Percentiles rank a stretch among this genome's conserved stretches.
Evolutionary conservation across 805 yeast genomes (phyloP).

Genomic region (Wickerhamomyces subpelliculosus): DNA sequence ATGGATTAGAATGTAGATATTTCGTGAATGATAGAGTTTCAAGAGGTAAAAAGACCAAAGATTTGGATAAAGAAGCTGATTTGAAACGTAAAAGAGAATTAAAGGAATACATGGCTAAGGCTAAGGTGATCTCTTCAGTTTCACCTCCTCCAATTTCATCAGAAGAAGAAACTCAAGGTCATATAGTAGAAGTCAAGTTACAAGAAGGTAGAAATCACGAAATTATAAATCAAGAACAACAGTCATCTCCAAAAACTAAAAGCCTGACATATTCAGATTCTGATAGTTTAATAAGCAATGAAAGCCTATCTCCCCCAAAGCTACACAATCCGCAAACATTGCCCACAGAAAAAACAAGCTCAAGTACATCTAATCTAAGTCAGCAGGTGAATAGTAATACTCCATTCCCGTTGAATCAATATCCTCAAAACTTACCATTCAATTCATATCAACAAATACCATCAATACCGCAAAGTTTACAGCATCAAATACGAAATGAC

Average conservation of each 20-base stretch:
- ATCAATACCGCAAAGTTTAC: background rate
- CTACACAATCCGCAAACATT: conserved; percentile 17
- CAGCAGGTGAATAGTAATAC: too few relatives aligned
- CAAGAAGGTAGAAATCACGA: too few relatives aligned
- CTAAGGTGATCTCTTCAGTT: conserved; percentile 3
- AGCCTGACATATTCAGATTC: conserved; percentile 19
- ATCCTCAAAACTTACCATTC: too few relatives aligned
- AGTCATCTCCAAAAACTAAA: conserved; percentile 9
- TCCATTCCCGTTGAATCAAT: too few relatives aligned
- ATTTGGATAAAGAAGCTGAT: conserved; percentile 17
- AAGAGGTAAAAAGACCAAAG: conserved; percentile 22
- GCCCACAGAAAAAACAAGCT: background rate
- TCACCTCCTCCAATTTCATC: too few relatives aligned
- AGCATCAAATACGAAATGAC: background rate
- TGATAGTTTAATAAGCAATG: conserved; percentile 18
- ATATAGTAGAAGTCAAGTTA: too few relatives aligned
- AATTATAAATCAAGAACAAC: too few relatives aligned
- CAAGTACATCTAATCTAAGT: too few relatives aligned
- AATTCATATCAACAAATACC: background rate
- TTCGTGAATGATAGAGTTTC: conserved; percentile 50
- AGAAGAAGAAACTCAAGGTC: too few relatives aligned
- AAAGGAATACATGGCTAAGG: conserved; percentile 19
- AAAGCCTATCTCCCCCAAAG: conserved; percentile 22
- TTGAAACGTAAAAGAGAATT: conserved; percentile 16
- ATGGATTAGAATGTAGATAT: conserved; percentile 43